A percentile compares a stretch with the other conserved stretches of the same genome.
Conservation (phyloP, 345 rosid species). For the Pistacia integerrima region DNA sequence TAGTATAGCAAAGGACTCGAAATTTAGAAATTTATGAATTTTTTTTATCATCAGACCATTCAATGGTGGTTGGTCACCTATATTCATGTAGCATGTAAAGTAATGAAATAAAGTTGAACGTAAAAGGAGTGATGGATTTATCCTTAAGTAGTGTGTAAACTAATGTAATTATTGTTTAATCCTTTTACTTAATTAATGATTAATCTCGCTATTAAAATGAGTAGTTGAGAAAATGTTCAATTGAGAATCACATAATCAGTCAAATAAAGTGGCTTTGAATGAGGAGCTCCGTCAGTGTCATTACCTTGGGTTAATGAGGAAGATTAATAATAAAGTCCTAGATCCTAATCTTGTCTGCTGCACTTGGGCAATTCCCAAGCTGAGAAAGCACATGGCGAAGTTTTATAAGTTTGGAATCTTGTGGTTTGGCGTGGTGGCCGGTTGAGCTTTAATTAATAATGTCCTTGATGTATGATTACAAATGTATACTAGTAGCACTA, state of each 20-base stretch:
- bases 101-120: too few species aligned
- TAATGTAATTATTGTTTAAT: background rate
- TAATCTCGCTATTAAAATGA: background rate
- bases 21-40: too few species aligned
- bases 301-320: background rate
- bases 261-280: slow-evolving; percentile 7
- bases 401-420: background rate
- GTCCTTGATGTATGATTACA: background rate
- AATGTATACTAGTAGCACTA: too few species aligned
- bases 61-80: too few species aligned
- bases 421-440: background rate
- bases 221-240: background rate
- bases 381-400: slow-evolving; percentile 15
- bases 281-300: slow-evolving; percentile 7
- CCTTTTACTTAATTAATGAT: slow-evolving; percentile 5
- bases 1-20: too few species aligned
- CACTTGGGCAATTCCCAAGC: background rate
- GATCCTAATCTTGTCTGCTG: background rate
- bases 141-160: background rate
- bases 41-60: too few species aligned
- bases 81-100: too few species aligned
- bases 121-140: background rate
- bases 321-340: background rate
- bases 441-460: background rate
- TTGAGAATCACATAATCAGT: slow-evolving; percentile 10